Base-by-base conservation (phyloP, 345 rosid species). In the Camelina sativa region DNA sequence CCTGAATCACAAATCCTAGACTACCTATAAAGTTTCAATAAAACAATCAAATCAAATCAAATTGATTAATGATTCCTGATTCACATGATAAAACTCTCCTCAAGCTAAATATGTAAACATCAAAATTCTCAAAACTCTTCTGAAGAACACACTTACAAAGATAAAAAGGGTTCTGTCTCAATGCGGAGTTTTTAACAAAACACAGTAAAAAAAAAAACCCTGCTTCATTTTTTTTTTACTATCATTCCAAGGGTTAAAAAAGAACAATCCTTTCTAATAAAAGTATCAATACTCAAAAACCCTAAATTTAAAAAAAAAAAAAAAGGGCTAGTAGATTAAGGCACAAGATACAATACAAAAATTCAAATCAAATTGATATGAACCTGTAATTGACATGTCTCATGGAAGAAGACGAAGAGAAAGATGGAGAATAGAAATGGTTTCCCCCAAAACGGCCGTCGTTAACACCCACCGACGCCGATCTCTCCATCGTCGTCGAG, bases 361-460 rank as follows among this genome's bases (percentile, higher is more conserved):
- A 28, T 28, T 28, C 20, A 62, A 62, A 62, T 15, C 12, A 9
- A 8, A 22, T 1, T 16, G 0, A 37, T 38, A 3, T 1, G 19
- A 7, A 75, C 79, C 79, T 79, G 79, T 79, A 79, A 57, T 57
- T 73, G 19, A 79, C 82, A 57, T 79, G 75, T 62, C 82, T 68
- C 32, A 79, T 25, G 30, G 74, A 72, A 37, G 69, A 74, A 47
- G 77, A 62, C 4, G 78, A 69, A 44, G 78, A 62, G 46, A 65
- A 52, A 16, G 78, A 78, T 8, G 74, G 74, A 54, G 75, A 73
- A 56, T 16, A 55, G 12, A 54, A 69, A 3, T 74, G 75, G 16
- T 38, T 72, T 20, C 75, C 82, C 61, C 71, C 66, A 40, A 62
- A 62, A 54, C 75, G 66, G 51, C 47, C 71, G 61, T 62, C 81